These are phyloP conservation scores for Ceratobasidium sp. DNA, from an alignment of 1,284 basidiomycete species.

Conservation along the genomic window DNA sequence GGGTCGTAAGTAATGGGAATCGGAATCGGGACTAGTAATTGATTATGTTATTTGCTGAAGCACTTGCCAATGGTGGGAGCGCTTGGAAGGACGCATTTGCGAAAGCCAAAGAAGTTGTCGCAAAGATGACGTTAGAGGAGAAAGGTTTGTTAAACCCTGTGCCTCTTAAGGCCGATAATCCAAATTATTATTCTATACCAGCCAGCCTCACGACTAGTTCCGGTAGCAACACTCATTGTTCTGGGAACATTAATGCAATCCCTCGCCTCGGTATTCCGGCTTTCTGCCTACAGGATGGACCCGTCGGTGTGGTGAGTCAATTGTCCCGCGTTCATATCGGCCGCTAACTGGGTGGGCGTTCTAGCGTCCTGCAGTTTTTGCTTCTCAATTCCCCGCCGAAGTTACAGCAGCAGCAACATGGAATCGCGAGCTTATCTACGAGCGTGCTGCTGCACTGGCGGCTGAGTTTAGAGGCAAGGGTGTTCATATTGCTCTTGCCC, in stretches of 20 bases:
- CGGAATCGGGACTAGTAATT: background rate
- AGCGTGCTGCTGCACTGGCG: conserved; percentile 77
- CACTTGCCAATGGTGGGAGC: conserved; percentile 17
- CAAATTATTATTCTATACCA: background rate
- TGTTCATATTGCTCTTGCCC: conserved; percentile 61
- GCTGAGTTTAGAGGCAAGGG: conserved; percentile 81
- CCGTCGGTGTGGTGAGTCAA: conserved; percentile 52
- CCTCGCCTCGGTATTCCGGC: conserved; percentile 58
- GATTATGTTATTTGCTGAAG: background rate
- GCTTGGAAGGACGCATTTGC: conserved; percentile 30
- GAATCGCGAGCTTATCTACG: conserved; percentile 66
- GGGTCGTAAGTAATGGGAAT: conserved; percentile 6
- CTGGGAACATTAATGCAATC: conserved; percentile 44
- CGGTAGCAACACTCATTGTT: conserved; percentile 42
- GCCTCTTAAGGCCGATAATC: background rate
- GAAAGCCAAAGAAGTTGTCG: conserved; percentile 19
- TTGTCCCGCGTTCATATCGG: background rate
- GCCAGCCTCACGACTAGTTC: conserved; percentile 27
- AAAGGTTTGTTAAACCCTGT: background rate
- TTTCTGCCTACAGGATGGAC: conserved; percentile 69
- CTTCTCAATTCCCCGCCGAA: conserved; percentile 11
- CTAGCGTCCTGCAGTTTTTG: conserved; percentile 11
- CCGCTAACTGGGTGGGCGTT: background rate
- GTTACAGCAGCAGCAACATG: conserved; percentile 37
- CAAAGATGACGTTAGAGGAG: conserved; percentile 36